phyloP scores from a whole-genome alignment of 495 filamentous ascomycete genomes.

The Trichoderma asperelloides region DNA sequence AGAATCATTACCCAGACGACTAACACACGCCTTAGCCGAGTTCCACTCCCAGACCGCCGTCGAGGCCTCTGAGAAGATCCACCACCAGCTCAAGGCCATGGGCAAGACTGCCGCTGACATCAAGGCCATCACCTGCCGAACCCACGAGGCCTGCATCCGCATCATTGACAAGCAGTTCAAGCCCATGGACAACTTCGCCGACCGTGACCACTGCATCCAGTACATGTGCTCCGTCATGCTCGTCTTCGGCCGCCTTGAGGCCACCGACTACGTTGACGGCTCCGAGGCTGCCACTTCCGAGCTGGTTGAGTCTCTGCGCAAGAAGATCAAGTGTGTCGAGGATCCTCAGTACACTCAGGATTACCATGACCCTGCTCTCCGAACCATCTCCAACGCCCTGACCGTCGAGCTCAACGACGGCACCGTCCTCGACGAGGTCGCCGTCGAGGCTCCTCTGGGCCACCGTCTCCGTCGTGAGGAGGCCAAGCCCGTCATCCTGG shows the following conservation, averaged over 20 bases:
- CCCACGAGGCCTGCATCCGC: conserved; percentile 94
- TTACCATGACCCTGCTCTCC: conserved; percentile 87
- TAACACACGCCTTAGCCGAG: conserved; percentile 51
- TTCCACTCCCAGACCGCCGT: conserved; percentile 99
- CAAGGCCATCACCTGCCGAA: conserved; percentile 84
- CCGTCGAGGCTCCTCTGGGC: conserved; percentile 91
- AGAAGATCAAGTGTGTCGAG: conserved; percentile 91
- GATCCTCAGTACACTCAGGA: conserved; percentile 88
- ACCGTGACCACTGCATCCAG: conserved; percentile 98
- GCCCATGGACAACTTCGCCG: conserved; percentile 98
- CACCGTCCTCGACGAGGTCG: conserved; percentile 82
- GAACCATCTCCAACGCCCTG: conserved; percentile 92
- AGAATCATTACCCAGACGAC: neutral
- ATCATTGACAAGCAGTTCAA: conserved; percentile 99
- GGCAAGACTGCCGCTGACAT: conserved; percentile 94
- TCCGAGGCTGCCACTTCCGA: conserved; percentile 82
- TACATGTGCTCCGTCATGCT: conserved; percentile 98
- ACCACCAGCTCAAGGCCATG: conserved; percentile 67
- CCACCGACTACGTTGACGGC: conserved; percentile 86
- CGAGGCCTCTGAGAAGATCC: conserved; percentile 82
- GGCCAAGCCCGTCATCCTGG: conserved; percentile 91
- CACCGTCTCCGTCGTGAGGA: conserved; percentile 88
- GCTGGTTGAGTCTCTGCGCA: conserved; percentile 78
- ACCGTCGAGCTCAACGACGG: conserved; percentile 91
- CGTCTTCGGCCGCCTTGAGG: conserved; percentile 82